A percentile compares a stretch with the other conserved stretches of the same genome.
Evolutionary conservation across 2,329 filamentous ascomycete species (phyloP).

Genomic region (Colletotrichum spinosum): DNA sequence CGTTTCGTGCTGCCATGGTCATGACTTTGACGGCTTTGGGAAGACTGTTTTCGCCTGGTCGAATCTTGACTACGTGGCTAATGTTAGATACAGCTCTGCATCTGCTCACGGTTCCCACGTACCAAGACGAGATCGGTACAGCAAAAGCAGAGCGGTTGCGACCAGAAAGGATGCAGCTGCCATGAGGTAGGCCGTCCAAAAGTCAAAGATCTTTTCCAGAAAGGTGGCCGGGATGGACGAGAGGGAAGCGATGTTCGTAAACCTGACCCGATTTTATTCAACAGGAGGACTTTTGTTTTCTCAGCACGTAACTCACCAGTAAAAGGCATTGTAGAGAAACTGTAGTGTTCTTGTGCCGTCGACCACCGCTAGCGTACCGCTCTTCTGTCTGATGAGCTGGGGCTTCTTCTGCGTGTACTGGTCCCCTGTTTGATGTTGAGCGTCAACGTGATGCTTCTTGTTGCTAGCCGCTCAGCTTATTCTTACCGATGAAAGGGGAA

Average conservation of each 20-base stretch:
- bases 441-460: background rate
- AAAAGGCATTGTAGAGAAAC: slow-evolving; percentile 73
- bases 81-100: background rate
- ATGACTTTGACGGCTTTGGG: slow-evolving; percentile 67
- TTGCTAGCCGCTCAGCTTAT: accelerated
- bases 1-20: slow-evolving; percentile 13
- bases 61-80: slow-evolving; percentile 42
- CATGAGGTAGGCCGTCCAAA: slow-evolving; percentile 69
- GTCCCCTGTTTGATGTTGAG: slow-evolving; percentile 52
- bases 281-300: background rate
- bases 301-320: slow-evolving; percentile 47
- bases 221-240: slow-evolving; percentile 70
- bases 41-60: slow-evolving; percentile 64
- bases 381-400: slow-evolving; percentile 39
- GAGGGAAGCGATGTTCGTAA: slow-evolving; percentile 73
- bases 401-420: slow-evolving; percentile 66
- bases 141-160: slow-evolving; percentile 49
- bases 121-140: slow-evolving; percentile 34
- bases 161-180: slow-evolving; percentile 66
- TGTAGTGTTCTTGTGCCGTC: slow-evolving; percentile 66
- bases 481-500: slow-evolving; percentile 46
- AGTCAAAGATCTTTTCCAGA: slow-evolving; percentile 70
- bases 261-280: slow-evolving; percentile 43
- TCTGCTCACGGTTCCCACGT: background rate
- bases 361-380: slow-evolving; percentile 59